Evolutionary conservation across 228 moss, liverwort and hornwort genomes (phyloP), one percentile per base, ranked within the genome.

Genomic region (Sphagnum fallax): DNA sequence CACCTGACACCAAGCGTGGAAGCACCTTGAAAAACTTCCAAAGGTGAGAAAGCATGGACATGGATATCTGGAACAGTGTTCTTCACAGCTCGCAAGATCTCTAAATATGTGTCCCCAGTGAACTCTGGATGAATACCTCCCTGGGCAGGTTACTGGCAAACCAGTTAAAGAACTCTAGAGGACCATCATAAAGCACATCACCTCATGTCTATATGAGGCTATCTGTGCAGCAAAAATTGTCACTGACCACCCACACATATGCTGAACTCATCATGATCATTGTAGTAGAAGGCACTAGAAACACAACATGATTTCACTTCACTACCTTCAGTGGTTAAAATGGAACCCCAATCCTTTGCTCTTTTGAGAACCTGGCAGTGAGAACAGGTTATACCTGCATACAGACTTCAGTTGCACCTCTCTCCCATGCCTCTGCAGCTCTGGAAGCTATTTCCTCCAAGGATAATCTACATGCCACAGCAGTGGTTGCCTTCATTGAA

Each of bases 11-110:
- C 87, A 75, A 93, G 85, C 63, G 90, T 89, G 55, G 68, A 82
- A 13, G 91, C 89, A 65, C 91, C 91, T 85, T 93, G 91, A 80
- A 91, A 93, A 53, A 93, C 91, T 87, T 93, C 89, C 32, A 93
- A 77, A 6, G 91, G 93, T 77, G 93, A 91, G 75, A 93, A 93
- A 59, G 93, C 91, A 76, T 93, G 91, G 16, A 93, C 85, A 76
- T 93, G 93, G 74, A 93, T 65, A 7, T 82, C 77, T 69, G 89
- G 87, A 75, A 83, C 87, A 72, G 66, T 90, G 18, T 73, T 76
- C 75, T 87, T 91, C 4, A 93, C 91, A 64, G 90, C 80, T 69
- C 74, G 76, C 53, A 90, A 64, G 75, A 93, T 90, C n/a, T 88
- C 85, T 76, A 91, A 82, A 75, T 93, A 91, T 13, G 93, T 91